phyloP scores from a whole-genome alignment of 73 alveolate species.

The Breviolum minutum region DNA sequence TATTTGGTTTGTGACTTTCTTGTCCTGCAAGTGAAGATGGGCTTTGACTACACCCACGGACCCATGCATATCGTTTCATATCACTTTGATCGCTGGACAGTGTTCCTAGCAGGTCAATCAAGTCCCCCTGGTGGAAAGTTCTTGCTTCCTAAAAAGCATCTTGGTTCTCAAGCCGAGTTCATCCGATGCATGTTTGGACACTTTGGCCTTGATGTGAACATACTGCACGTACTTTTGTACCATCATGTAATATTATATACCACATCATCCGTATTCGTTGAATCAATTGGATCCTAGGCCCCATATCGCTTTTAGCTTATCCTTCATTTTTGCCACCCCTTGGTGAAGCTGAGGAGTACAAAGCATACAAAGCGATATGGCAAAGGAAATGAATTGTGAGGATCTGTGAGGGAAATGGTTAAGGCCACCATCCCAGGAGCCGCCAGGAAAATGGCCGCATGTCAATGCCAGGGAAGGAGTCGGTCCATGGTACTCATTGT shows the following conservation, averaged over 20 bases:
- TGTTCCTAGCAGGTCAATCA: slow-evolving; percentile 13
- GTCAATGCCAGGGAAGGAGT: too few species aligned
- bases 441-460: not conserved
- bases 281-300: too few species aligned
- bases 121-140: slow-evolving; percentile 17
- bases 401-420: not conserved
- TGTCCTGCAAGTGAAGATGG: not conserved
- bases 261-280: too few species aligned
- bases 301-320: too few species aligned
- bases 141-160: not conserved
- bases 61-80: not conserved
- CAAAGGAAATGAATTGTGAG: slow-evolving; percentile 6
- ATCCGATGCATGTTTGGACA: too few species aligned
- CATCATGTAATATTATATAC: too few species aligned
- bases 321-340: too few species aligned
- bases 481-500: too few species aligned
- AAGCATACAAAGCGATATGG: slow-evolving; percentile 8
- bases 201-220: too few species aligned
- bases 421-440: not conserved
- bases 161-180: not conserved
- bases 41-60: too few species aligned
- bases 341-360: too few species aligned
- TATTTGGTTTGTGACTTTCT: not conserved
- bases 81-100: not conserved
- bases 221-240: too few species aligned